phyloP scores from a whole-genome alignment of 257 asterid genomes.

The Echites panduratus region DNA sequence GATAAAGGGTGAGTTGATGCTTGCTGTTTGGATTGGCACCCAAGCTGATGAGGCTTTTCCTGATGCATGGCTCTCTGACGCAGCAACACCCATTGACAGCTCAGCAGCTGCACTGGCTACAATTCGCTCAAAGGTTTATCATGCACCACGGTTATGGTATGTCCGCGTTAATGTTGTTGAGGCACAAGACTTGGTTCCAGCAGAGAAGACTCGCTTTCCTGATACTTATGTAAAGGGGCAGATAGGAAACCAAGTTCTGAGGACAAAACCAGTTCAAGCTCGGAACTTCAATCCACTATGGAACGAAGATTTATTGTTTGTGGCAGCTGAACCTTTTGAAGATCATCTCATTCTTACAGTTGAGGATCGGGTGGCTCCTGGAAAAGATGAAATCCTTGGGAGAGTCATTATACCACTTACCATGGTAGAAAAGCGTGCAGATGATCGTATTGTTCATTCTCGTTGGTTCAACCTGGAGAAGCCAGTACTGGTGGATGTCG shows the following conservation, averaged over 20 bases:
- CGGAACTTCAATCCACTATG: slow-evolving; percentile 72
- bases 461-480: slow-evolving; percentile 86
- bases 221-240: slow-evolving; percentile 81
- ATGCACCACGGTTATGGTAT: slow-evolving; percentile 86
- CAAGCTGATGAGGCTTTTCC: slow-evolving; percentile 95
- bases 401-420: slow-evolving; percentile 67
- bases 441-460: slow-evolving; percentile 70
- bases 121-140: slow-evolving; percentile 84
- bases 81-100: slow-evolving; percentile 72
- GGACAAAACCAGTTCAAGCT: slow-evolving; percentile 66
- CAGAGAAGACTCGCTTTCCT: slow-evolving; percentile 72
- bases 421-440: slow-evolving; percentile 82
- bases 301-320: slow-evolving; percentile 85
- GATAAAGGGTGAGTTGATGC: slow-evolving; percentile 81
- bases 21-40: slow-evolving; percentile 89
- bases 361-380: slow-evolving; percentile 90
- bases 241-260: slow-evolving; percentile 78
- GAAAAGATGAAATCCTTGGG: slow-evolving; percentile 84
- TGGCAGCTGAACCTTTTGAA: slow-evolving; percentile 88
- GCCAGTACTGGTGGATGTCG: slow-evolving; percentile 69
- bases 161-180: slow-evolving; percentile 81
- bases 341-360: slow-evolving; percentile 78
- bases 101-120: slow-evolving; percentile 61
- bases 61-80: slow-evolving; percentile 94
- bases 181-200: slow-evolving; percentile 77